Evolutionary conservation across 2,329 filamentous ascomycete genomes (phyloP).

Genomic region (Verruconis gallopava): DNA sequence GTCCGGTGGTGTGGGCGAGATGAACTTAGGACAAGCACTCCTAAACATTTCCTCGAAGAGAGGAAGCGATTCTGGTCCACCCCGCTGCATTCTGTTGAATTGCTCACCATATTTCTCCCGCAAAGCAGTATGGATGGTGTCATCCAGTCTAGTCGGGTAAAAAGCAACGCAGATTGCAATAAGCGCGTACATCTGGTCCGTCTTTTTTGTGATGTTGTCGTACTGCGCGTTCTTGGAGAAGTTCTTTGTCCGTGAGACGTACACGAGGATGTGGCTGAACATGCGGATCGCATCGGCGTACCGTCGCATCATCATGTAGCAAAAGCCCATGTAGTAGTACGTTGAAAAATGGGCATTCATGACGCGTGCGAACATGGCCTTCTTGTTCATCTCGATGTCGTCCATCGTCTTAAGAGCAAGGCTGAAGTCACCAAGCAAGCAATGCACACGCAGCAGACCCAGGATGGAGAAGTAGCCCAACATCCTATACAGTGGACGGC

Average conservation of each 20-base stretch:
- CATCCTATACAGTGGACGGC: slow-evolving; percentile 92
- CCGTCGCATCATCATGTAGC: slow-evolving; percentile 99
- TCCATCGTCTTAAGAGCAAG: slow-evolving; percentile 97
- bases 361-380: slow-evolving; percentile 98
- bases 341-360: slow-evolving; percentile 99
- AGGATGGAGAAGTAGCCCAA: slow-evolving; percentile 99
- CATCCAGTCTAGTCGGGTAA: slow-evolving; percentile 90
- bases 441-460: slow-evolving; percentile 89
- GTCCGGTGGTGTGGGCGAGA: slow-evolving; percentile 90
- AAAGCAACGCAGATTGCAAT: slow-evolving; percentile 98
- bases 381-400: slow-evolving; percentile 99
- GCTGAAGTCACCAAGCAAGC: slow-evolving; percentile 92
- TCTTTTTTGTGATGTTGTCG: slow-evolving; percentile 99
- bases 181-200: slow-evolving; percentile 98
- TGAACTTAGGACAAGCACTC: slow-evolving; percentile 97
- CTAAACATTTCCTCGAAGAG: slow-evolving; percentile 98
- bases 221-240: slow-evolving; percentile 99
- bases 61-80: slow-evolving; percentile 86
- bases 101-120: slow-evolving; percentile 99
- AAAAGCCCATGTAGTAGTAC: slow-evolving; percentile 99
- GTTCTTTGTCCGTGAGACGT: slow-evolving; percentile 98
- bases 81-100: slow-evolving; percentile 89
- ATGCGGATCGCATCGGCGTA: slow-evolving; percentile 99
- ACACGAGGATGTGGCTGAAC: slow-evolving; percentile 99
- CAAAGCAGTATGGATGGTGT: slow-evolving; percentile 96